phyloP scores from a whole-genome alignment of 2,329 filamentous ascomycete genomes.

The Aspergillus nomiae region DNA sequence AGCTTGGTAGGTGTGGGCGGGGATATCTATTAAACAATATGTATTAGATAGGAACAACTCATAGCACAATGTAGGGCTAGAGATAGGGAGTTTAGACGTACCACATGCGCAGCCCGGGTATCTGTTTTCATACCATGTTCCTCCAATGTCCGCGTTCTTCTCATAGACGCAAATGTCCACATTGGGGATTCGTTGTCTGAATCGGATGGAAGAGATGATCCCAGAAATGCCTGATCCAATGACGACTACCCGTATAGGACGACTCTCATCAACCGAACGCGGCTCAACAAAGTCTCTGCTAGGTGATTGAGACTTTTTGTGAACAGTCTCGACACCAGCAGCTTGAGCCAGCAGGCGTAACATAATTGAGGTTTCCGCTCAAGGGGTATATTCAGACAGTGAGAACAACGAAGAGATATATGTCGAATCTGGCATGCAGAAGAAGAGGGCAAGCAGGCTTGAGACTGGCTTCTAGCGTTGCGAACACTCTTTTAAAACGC shows the following conservation, averaged over 20 bases:
- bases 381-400: neutral
- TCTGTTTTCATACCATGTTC: constrained; percentile 38
- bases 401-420: neutral
- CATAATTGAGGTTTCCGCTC: neutral
- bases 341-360: neutral
- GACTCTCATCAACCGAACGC: constrained; percentile 35
- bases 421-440: neutral
- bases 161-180: constrained; percentile 39
- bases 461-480: neutral
- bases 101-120: constrained; percentile 42
- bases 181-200: constrained; percentile 40
- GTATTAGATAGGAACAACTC: neutral
- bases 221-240: constrained; percentile 45
- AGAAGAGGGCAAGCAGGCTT: neutral
- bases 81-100: constrained; percentile 14
- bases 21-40: constrained; percentile 40
- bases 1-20: constrained; percentile 53
- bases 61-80: neutral
- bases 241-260: constrained; percentile 36
- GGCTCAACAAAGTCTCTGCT: constrained; percentile 27
- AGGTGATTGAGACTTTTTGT: neutral
- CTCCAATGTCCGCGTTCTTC: constrained; percentile 37
- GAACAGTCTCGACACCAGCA: neutral
- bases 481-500: neutral
- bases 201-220: constrained; percentile 40